These are phyloP conservation scores for Cercospora sojina DNA, from an alignment of 2,329 filamentous ascomycete species.

Conservation along the genomic window DNA sequence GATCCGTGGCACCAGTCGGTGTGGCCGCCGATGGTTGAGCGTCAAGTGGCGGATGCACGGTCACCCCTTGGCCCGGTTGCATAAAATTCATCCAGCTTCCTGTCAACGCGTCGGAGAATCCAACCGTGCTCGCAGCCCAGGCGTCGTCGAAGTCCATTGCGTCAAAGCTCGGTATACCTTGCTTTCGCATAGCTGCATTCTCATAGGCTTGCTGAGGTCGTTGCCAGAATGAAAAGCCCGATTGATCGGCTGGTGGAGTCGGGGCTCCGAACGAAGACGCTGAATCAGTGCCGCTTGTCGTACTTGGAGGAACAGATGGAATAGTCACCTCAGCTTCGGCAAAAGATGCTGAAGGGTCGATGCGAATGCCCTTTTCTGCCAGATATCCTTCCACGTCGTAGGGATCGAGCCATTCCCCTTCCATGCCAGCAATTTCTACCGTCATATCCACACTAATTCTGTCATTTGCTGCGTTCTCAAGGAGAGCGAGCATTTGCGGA, in stretches of 20 bases:
- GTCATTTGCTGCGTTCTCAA: conserved; percentile 30
- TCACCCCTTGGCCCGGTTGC: conserved; percentile 22
- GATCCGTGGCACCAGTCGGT: background rate
- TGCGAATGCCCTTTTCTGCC: conserved; percentile 59
- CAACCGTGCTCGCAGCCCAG: conserved; percentile 19
- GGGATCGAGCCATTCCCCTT: conserved; percentile 74
- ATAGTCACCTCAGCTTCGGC: conserved; percentile 53
- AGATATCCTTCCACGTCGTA: conserved; percentile 77
- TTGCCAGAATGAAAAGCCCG: background rate
- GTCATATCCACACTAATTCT: conserved; percentile 35
- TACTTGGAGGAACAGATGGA: conserved; percentile 2
- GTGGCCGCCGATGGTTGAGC: background rate
- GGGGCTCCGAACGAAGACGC: background rate
- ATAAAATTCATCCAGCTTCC: conserved; percentile 35
- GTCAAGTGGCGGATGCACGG: background rate
- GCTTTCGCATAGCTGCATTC: conserved; percentile 16
- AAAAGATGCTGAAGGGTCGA: conserved; percentile 61
- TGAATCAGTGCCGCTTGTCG: background rate
- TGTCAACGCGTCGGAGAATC: conserved; percentile 27
- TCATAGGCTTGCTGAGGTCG: conserved; percentile 7
- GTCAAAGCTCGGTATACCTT: conserved; percentile 1
- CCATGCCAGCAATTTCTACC: conserved; percentile 61
- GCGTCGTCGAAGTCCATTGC: conserved; percentile 10
- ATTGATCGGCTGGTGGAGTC: background rate
- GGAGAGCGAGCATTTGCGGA: conserved; percentile 31